A percentile compares a stretch with the other conserved stretches of the same genome.
phyloP scores from a whole-genome alignment of 2,329 filamentous ascomycete genomes.

The Alternaria dauci region DNA sequence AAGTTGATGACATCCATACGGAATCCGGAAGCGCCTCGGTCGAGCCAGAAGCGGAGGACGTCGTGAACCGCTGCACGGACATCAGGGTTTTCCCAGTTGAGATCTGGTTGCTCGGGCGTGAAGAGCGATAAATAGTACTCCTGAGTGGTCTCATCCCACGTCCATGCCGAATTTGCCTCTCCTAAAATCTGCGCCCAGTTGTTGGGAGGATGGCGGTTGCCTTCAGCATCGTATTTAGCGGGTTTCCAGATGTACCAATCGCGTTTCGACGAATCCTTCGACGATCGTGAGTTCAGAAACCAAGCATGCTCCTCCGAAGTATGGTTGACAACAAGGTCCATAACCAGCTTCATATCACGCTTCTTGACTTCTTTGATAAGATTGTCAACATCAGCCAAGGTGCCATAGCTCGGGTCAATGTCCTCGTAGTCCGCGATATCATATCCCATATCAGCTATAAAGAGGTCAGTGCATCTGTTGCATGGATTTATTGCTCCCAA shows the following conservation, averaged over 20 bases:
- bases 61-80: conserved; percentile 75
- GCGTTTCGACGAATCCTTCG: conserved; percentile 56
- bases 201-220: conserved; percentile 73
- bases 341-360: conserved; percentile 50
- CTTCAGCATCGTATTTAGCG: conserved; percentile 59
- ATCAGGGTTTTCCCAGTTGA: conserved; percentile 80
- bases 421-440: conserved; percentile 54
- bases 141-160: conserved; percentile 73
- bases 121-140: conserved; percentile 84
- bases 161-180: conserved; percentile 67
- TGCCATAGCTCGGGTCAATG: conserved; percentile 52
- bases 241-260: conserved; percentile 66
- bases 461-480: neutral
- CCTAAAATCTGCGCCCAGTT: conserved; percentile 73
- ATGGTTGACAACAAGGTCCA: conserved; percentile 55
- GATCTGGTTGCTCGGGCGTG: conserved; percentile 77
- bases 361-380: conserved; percentile 49
- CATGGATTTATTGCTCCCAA: neutral
- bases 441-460: conserved; percentile 51
- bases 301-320: conserved; percentile 59
- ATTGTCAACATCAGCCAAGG: conserved; percentile 50
- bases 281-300: conserved; percentile 65
- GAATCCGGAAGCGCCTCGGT: conserved; percentile 67
- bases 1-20: conserved; percentile 53
- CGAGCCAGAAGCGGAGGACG: conserved; percentile 80